phyloP scores from a whole-genome alignment of 2,329 filamentous ascomycete genomes.

The Coniochaeta prunicola region DNA sequence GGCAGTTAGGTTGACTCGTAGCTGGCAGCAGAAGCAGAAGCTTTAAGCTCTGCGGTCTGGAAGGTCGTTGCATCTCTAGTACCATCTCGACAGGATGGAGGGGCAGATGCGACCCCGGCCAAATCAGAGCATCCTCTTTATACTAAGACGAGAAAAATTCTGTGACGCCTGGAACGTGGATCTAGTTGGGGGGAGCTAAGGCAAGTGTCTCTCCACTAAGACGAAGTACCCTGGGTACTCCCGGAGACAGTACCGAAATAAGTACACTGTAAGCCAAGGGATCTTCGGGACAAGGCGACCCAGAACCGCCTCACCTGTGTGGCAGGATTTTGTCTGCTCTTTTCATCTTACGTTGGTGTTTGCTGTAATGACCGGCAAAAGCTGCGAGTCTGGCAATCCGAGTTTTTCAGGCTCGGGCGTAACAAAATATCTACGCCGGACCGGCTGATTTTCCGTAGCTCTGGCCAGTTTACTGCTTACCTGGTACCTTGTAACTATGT shows the following conservation, averaged over 20 bases:
- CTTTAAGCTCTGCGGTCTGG: conserved; percentile 25
- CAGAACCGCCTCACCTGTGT: not conserved
- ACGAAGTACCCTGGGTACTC: not conserved
- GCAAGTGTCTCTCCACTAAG: not conserved
- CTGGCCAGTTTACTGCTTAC: too few species aligned
- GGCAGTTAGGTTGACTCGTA: not conserved
- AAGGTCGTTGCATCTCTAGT: conserved; percentile 33
- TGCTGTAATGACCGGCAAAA: not conserved
- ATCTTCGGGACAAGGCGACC: not conserved
- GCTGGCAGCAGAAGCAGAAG: conserved; percentile 5
- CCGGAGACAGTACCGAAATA: not conserved
- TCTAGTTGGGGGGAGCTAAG: conserved; percentile 1
- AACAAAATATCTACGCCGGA: too few species aligned
- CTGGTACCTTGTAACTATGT: too few species aligned
- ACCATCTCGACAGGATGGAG: conserved; percentile 29
- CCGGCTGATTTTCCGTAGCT: too few species aligned
- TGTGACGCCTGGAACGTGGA: conserved; percentile 12
- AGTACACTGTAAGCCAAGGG: not conserved
- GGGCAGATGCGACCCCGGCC: conserved; percentile 18
- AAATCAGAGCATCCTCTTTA: conserved; percentile 31
- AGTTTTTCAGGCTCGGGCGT: too few species aligned
- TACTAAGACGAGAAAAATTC: conserved; percentile 13
- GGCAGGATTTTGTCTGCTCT: not conserved
- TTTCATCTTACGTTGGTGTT: not conserved
- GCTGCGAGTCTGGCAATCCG: too few species aligned